Conservation (phyloP, 352 stramenopile genomes). For the Phytophthora melonis region DNA sequence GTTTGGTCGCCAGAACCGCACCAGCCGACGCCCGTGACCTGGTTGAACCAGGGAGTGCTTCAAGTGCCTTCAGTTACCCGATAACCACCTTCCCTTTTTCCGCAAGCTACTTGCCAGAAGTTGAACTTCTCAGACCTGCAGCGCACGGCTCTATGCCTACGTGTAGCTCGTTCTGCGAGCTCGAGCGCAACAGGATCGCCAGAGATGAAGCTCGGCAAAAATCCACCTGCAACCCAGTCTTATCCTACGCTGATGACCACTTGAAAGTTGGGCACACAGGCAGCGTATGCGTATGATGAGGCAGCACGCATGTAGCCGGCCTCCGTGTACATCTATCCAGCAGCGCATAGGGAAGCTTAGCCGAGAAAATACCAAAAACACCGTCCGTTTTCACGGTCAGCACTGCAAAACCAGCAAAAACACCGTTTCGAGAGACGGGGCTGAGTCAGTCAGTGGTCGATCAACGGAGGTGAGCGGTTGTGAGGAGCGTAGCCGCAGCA, state of each 20-base stretch:
- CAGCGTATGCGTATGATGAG: background rate
- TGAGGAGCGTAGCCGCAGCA: too few species aligned
- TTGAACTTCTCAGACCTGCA: background rate
- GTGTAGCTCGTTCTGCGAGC: background rate
- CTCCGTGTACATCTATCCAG: background rate
- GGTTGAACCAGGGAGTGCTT: background rate
- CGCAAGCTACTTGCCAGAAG: background rate
- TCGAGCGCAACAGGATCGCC: background rate
- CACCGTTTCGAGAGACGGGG: too few species aligned
- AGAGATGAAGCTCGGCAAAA: background rate
- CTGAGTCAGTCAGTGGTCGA: too few species aligned
- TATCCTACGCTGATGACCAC: background rate
- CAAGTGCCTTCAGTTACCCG: background rate
- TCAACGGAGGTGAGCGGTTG: too few species aligned
- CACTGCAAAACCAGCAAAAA: too few species aligned
- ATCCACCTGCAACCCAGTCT: slow-evolving; percentile 4
- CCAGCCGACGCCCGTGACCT: background rate
- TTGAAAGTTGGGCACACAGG: background rate
- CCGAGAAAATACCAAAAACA: too few species aligned
- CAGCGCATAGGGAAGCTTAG: background rate
- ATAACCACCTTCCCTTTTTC: too few species aligned
- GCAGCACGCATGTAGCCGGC: background rate
- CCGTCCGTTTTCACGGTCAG: too few species aligned
- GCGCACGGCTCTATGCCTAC: background rate
- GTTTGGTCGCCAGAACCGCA: too few species aligned